Percentiles rank a stretch among this genome's conserved stretches.
phyloP scores from a whole-genome alignment of 208 protist species.

The Porcisia hertigi region DNA sequence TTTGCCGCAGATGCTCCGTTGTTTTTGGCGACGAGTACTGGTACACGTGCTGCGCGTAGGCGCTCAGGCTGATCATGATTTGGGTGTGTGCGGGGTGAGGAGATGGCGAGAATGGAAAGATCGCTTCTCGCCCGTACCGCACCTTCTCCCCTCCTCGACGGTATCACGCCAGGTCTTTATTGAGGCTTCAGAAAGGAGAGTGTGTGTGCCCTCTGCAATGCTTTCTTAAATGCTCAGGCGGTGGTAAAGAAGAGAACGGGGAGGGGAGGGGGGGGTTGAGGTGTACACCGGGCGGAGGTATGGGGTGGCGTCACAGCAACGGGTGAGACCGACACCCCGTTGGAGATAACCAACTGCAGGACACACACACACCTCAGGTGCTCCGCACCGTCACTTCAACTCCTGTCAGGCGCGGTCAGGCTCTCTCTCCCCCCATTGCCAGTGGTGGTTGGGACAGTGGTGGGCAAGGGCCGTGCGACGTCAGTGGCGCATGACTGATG shows the following conservation, averaged over 20 bases:
- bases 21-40: conserved; percentile 27
- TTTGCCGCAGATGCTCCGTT: conserved; percentile 30
- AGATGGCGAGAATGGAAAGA: background rate
- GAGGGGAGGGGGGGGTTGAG: no score
- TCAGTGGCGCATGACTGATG: background rate
- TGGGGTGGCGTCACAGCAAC: background rate
- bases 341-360: background rate
- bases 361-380: background rate
- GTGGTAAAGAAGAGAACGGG: background rate
- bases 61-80: conserved; percentile 36
- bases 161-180: background rate
- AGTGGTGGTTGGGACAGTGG: background rate
- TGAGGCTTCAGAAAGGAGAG: background rate
- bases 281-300: no score
- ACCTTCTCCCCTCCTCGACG: background rate
- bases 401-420: background rate
- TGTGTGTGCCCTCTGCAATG: background rate
- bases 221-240: background rate
- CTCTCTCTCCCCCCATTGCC: background rate
- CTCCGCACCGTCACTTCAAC: background rate
- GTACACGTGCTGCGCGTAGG: conserved; percentile 31
- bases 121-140: background rate
- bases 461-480: background rate
- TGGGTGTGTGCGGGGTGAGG: background rate
- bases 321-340: background rate